Percentiles rank a stretch among this genome's conserved stretches.
Conservation (phyloP, 1,139 yeast genomes). For the Hyphopichia khmerensis region DNA sequence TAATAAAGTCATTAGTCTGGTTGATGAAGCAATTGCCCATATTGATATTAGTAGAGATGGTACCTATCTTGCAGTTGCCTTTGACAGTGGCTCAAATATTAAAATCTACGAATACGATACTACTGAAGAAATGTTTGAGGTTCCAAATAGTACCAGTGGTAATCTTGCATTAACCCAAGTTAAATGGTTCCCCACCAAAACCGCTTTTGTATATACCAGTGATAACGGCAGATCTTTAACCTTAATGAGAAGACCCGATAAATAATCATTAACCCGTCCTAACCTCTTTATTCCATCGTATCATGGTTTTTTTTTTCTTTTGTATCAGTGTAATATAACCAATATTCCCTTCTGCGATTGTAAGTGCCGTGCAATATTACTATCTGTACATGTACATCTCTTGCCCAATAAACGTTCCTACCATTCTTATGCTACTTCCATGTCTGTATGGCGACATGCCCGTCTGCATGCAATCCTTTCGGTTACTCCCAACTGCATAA, state of each 20-base stretch:
- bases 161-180: slow-evolving; percentile 30
- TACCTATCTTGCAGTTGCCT: slow-evolving; percentile 42
- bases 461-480: no score
- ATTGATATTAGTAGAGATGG: slow-evolving; percentile 50
- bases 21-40: slow-evolving; percentile 50
- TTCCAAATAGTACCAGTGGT: slow-evolving; percentile 40
- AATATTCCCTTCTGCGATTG: no score
- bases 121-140: slow-evolving; percentile 30
- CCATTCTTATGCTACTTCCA: no score
- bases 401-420: no score
- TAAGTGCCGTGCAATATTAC: no score
- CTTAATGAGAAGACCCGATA: slow-evolving; percentile 15
- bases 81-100: slow-evolving; percentile 38
- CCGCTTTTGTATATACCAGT: slow-evolving; percentile 33
- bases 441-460: no score
- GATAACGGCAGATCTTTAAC: slow-evolving; percentile 33
- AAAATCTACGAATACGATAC: slow-evolving; percentile 38
- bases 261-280: background rate
- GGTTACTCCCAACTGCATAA: no score
- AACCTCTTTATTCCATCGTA: background rate
- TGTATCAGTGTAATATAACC: no score
- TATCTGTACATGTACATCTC: no score
- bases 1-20: slow-evolving; percentile 38
- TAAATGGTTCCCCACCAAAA: slow-evolving; percentile 44
- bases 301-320: no score